Evolutionary conservation across 495 filamentous ascomycete genomes (phyloP).

Genomic region (Aspergillus sclerotioniger): DNA sequence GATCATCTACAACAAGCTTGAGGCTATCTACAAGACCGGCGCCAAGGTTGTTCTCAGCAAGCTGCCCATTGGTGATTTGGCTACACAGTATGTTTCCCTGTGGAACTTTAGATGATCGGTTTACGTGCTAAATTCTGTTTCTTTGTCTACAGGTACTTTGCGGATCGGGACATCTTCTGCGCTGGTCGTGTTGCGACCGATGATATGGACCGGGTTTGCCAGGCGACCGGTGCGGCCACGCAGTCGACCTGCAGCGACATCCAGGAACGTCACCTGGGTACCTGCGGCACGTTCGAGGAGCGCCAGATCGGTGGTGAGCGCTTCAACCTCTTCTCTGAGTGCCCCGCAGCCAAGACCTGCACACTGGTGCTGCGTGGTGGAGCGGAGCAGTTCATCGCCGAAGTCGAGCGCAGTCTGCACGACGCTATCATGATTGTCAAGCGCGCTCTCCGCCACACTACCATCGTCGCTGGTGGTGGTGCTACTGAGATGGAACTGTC

Average conservation of each 20-base stretch:
- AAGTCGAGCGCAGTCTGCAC: conserved; percentile 94
- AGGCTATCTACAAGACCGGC: conserved; percentile 86
- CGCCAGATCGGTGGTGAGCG: conserved; percentile 95
- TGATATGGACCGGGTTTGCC: conserved; percentile 93
- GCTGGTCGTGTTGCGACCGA: conserved; percentile 90
- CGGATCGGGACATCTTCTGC: conserved; percentile 97
- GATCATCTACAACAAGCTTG: conserved; percentile 99
- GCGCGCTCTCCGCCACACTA: conserved; percentile 88
- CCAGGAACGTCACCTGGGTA: conserved; percentile 81
- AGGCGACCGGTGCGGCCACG: conserved; percentile 86
- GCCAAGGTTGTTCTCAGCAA: conserved; percentile 97
- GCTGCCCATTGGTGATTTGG: conserved; percentile 94
- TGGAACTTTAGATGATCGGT: not conserved
- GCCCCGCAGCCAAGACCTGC: conserved; percentile 92
- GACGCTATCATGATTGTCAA: conserved; percentile 99
- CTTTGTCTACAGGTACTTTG: conserved; percentile 65
- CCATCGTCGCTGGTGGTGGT: conserved; percentile 92
- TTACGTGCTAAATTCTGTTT: conserved; percentile 12
- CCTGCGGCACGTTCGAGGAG: conserved; percentile 89
- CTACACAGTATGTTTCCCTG: conserved; percentile 70
- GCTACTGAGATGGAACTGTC: conserved; percentile 97
- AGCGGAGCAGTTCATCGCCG: conserved; percentile 98
- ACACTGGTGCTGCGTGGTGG: conserved; percentile 93
- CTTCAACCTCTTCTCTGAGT: conserved; percentile 97
- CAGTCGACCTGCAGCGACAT: conserved; percentile 98